Conservation (phyloP, 768 basidiomycete genomes). For the Clitopilus passeckerianus region DNA sequence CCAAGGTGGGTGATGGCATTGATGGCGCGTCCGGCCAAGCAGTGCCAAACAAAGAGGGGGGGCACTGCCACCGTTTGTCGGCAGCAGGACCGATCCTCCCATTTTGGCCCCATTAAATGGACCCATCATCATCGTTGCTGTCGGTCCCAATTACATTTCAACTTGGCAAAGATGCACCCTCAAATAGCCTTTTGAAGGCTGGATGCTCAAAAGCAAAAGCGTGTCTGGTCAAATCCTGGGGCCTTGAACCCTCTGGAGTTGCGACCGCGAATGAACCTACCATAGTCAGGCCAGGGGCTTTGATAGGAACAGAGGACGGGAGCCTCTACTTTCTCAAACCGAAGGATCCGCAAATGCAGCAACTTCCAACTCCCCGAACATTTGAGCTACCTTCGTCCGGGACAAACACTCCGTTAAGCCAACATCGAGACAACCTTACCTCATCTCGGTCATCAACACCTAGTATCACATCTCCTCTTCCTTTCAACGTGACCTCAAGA, state of each 20-base stretch:
- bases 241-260: background rate
- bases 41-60: background rate
- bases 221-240: background rate
- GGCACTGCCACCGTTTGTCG: background rate
- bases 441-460: constrained; percentile 32
- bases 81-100: background rate
- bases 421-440: constrained; percentile 16
- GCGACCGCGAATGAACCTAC: background rate
- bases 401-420: constrained; percentile 13
- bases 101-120: background rate
- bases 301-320: background rate
- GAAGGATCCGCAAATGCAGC: background rate
- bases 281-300: background rate
- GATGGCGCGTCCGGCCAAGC: background rate
- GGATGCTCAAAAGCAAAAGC: background rate
- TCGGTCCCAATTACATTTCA: background rate
- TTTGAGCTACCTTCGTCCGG: constrained; percentile 5
- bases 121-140: background rate
- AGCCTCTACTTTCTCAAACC: background rate
- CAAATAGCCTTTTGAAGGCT: background rate
- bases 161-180: background rate
- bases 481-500: constrained; percentile 51
- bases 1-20: background rate
- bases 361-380: background rate
- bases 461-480: constrained; percentile 36